phyloP scores from a whole-genome alignment of 768 basidiomycete genomes.

The Xanthoconium stramineum region DNA sequence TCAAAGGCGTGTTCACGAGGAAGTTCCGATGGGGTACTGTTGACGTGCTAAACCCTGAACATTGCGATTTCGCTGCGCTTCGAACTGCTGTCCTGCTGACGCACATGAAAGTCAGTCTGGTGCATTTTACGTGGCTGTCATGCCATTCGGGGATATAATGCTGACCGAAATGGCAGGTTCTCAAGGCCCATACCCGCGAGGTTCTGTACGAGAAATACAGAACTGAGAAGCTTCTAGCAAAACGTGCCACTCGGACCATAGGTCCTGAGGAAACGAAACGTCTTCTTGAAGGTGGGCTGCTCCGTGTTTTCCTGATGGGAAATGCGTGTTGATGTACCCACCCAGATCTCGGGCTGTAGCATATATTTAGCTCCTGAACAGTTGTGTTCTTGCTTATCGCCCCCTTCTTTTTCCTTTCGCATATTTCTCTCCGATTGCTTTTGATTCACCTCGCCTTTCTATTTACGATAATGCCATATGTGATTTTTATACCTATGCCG shows the following conservation, averaged over 20 bases:
- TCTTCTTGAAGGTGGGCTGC: conserved; percentile 62
- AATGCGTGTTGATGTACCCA: conserved; percentile 22
- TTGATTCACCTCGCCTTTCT: conserved; percentile 1
- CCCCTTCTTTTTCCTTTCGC: conserved; percentile 2
- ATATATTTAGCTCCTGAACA: conserved; percentile 22
- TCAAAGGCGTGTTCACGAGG: conserved; percentile 73
- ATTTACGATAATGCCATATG: conserved; percentile 10
- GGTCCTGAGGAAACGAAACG: conserved; percentile 70
- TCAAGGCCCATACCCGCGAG: conserved; percentile 82
- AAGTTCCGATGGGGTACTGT: conserved; percentile 88
- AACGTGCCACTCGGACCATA: conserved; percentile 78
- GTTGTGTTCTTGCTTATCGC: conserved; percentile 26
- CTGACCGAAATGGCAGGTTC: conserved; percentile 45
- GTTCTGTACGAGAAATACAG: conserved; percentile 92
- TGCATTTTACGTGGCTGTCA: conserved; percentile 18
- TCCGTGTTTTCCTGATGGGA: conserved; percentile 17
- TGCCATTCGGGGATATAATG: conserved; percentile 8
- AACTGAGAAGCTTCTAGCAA: conserved; percentile 85
- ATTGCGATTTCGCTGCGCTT: conserved; percentile 86
- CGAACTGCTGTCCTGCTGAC: conserved; percentile 81
- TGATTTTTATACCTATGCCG: conserved; percentile 17
- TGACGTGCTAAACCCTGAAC: conserved; percentile 80
- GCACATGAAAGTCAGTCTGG: conserved; percentile 68
- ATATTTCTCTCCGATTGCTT: conserved; percentile 7
- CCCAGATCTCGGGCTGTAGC: conserved; percentile 47